These are phyloP conservation scores for Claviceps spartinae DNA, from an alignment of 2,329 filamentous ascomycete genomes.

Conservation along the genomic window DNA sequence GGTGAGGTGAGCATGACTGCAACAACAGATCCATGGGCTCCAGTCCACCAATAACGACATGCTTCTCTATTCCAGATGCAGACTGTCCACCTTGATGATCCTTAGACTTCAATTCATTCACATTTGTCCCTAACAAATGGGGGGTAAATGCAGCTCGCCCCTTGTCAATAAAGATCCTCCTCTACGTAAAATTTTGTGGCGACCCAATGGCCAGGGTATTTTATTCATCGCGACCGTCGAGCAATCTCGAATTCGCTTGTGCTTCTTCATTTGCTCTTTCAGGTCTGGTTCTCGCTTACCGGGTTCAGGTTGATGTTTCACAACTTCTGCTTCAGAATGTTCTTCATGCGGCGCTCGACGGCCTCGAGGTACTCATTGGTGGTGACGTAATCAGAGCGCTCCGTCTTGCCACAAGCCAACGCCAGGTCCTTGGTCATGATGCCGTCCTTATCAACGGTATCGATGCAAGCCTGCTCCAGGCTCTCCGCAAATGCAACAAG, in stretches of 20 bases:
- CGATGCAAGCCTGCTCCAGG: slow-evolving; percentile 84
- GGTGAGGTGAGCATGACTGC: too few species aligned
- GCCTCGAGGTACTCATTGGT: slow-evolving; percentile 85
- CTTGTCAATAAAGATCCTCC: not conserved
- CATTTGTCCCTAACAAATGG: too few species aligned
- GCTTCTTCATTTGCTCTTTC: not conserved
- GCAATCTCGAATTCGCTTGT: too few species aligned
- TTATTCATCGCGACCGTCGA: not conserved
- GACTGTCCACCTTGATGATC: not conserved
- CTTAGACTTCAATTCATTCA: not conserved
- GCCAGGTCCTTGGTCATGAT: slow-evolving; percentile 99
- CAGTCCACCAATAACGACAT: too few species aligned
- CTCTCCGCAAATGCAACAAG: slow-evolving; percentile 81
- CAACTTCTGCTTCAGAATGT: slow-evolving; percentile 63
- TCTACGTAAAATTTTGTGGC: slow-evolving; percentile 1
- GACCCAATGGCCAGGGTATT: not conserved
- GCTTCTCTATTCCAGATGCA: too few species aligned
- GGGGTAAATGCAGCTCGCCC: too few species aligned
- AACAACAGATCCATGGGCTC: too few species aligned
- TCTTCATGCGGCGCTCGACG: slow-evolving; percentile 81
- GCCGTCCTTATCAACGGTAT: slow-evolving; percentile 84
- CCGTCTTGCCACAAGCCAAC: slow-evolving; percentile 82
- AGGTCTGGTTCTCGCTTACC: not conserved
- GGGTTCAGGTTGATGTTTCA: slow-evolving; percentile 20
- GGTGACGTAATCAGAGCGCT: slow-evolving; percentile 74